Evolutionary conservation across 805 yeast species (phyloP).

Genomic region (Clavispora santaluciae): DNA sequence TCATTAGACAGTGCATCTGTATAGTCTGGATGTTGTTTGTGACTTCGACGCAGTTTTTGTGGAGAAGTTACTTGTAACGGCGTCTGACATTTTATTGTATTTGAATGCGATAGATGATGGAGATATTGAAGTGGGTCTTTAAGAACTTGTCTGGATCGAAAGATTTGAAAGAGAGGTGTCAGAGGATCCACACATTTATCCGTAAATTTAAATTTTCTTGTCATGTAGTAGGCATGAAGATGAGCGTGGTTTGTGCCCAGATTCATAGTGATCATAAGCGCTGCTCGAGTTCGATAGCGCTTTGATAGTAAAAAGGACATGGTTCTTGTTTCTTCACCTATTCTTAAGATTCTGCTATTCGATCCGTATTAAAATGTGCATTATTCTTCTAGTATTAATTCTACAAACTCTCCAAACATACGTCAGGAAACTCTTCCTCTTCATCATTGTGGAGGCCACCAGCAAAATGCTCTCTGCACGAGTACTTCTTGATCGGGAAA

Average conservation of each 20-base stretch:
- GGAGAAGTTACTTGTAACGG: slow-evolving; percentile 8
- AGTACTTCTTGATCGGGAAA: slow-evolving; percentile 35
- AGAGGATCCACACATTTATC: slow-evolving; percentile 37
- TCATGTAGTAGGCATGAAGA: no score
- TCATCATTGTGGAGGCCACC: slow-evolving; percentile 37
- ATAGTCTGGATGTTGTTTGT: slow-evolving; percentile 20
- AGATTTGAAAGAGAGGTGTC: slow-evolving; percentile 49
- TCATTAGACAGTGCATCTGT: slow-evolving; percentile 61
- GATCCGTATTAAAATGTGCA: not conserved
- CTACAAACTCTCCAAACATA: slow-evolving; percentile 23
- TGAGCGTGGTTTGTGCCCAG: no score
- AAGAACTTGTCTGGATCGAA: slow-evolving; percentile 48
- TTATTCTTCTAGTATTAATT: not conserved
- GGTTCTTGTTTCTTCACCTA: no score
- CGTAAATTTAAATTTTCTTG: not conserved
- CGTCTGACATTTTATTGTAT: slow-evolving; percentile 20
- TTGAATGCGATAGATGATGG: slow-evolving; percentile 45
- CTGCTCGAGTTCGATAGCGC: no score
- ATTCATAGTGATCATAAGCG: no score
- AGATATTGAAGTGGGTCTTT: slow-evolving; percentile 37
- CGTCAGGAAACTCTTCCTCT: slow-evolving; percentile 42
- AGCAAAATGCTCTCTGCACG: slow-evolving; percentile 37
- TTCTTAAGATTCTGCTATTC: no score
- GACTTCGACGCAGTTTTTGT: slow-evolving; percentile 30
- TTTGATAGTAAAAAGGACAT: no score